Evolutionary conservation across 1,284 basidiomycete species (phyloP), one percentile per base, ranked within the genome.

Genomic region (Xerocomus minutiporus): DNA sequence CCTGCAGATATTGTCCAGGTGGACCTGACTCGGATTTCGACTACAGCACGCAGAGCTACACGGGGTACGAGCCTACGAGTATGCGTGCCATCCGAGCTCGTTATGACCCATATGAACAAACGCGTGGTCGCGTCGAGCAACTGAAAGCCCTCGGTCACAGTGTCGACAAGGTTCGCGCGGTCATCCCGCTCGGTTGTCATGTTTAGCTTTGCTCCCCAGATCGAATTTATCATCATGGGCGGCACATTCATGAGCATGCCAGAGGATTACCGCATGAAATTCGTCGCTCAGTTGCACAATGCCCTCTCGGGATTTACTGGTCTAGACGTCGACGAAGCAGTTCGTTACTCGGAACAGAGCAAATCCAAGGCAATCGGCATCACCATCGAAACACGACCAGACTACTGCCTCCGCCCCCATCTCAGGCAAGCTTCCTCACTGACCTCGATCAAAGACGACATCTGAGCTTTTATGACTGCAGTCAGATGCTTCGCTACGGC

Each of bases 161-260:
- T 62, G 96, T 98, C 2, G 97, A 99, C 75, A 99, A 99, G 81
- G 93, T 88, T 26, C 8, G 62, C 50, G 1, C 51, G 49, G 71
- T 52, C 29, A 15, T 9, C 15, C 11, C 17, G 29, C 38, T 35
- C 26, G 23, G 20, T 11, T 31, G 12, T 47, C 3, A 12, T 36
- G 5, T 26, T 32, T 31, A 41, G 17, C 28, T 5, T 54, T 17
- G 23, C n/a, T n/a, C 17, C 20, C 15, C 59, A 92, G 89, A 90
- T 99, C 45, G 96, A 99, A 69, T 98, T 98, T 67, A 99, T 99
- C 59, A 80, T 99, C 62, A 99, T 99, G 96, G 97, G 96, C 32
- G 96, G 96, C 43, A 99, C 96, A 4, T 99, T 99, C 72, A 97
- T 99, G 95, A 97, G 93, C 62, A 94, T 98, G 84, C 88, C 95